Conservation (phyloP, 2,329 filamentous ascomycete genomes). For the Microcyclospora tardicrescens region DNA sequence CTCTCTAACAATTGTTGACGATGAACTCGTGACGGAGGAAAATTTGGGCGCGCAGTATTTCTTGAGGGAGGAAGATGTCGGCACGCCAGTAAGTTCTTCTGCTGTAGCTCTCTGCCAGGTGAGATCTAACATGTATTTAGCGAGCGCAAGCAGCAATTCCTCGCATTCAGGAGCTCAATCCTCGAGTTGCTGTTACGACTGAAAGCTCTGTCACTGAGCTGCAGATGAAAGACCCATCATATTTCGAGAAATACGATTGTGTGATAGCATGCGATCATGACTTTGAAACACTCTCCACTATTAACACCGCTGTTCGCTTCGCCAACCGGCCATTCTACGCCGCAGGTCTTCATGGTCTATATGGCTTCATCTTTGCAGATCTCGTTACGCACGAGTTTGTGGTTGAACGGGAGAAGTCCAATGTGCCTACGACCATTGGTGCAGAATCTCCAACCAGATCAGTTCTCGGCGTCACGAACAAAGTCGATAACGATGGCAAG, state of each 20-base stretch:
- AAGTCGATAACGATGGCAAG: slow-evolving; percentile 50
- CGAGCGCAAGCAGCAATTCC: slow-evolving; percentile 67
- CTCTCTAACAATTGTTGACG: slow-evolving; percentile 78
- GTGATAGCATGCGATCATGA: slow-evolving; percentile 83
- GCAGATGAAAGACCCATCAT: slow-evolving; percentile 57
- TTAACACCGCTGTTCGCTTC: slow-evolving; percentile 78
- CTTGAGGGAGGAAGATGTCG: slow-evolving; percentile 57
- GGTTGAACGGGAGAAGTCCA: slow-evolving; percentile 72
- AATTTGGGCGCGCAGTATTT: slow-evolving; percentile 64
- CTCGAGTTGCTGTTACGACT: slow-evolving; percentile 59
- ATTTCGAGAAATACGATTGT: slow-evolving; percentile 68
- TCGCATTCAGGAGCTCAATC: slow-evolving; percentile 78
- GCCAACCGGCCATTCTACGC: slow-evolving; percentile 77
- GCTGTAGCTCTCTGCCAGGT: not conserved
- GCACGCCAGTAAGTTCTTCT: slow-evolving; percentile 48
- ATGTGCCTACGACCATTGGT: slow-evolving; percentile 41
- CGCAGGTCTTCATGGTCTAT: slow-evolving; percentile 74
- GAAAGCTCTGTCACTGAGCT: slow-evolving; percentile 42
- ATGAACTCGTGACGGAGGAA: slow-evolving; percentile 58
- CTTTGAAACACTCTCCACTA: slow-evolving; percentile 57
- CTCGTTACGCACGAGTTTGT: slow-evolving; percentile 82
- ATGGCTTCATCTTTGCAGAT: slow-evolving; percentile 90
- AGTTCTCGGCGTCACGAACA: slow-evolving; percentile 56
- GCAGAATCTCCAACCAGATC: slow-evolving; percentile 67
- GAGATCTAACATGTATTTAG: slow-evolving; percentile 24